Evolutionary conservation across 1,284 basidiomycete species (phyloP).

Genomic region (Pterulicium gracile): DNA sequence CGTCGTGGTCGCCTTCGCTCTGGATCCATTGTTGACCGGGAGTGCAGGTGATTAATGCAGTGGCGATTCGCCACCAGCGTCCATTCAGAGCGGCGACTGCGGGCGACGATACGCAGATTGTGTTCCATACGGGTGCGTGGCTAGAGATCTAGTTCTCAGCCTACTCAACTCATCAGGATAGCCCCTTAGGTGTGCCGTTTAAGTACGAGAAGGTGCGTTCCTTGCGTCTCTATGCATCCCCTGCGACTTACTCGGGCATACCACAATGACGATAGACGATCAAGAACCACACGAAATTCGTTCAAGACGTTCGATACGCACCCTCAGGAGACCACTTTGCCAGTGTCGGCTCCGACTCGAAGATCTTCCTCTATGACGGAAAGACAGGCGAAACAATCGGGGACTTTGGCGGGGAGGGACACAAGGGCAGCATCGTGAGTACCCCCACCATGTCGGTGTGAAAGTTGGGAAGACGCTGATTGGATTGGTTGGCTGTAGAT

Average conservation of each 20-base stretch:
- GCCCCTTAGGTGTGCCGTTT: neutral
- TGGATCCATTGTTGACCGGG: neutral
- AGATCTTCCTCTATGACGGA: conserved; percentile 88
- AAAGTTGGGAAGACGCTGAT: no score
- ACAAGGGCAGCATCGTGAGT: conserved; percentile 72
- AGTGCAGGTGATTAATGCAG: conserved; percentile 71
- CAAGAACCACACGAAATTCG: conserved; percentile 86
- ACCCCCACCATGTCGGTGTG: neutral
- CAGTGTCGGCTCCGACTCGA: conserved; percentile 87
- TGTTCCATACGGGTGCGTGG: conserved; percentile 67
- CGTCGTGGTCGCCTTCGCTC: neutral
- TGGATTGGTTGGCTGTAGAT: conserved; percentile 35
- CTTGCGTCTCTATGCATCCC: neutral
- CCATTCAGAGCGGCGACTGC: conserved; percentile 89
- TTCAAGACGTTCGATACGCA: conserved; percentile 85
- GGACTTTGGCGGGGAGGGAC: conserved; percentile 54
- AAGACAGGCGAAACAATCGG: conserved; percentile 74
- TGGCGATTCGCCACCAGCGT: conserved; percentile 82
- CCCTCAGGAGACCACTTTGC: conserved; percentile 78
- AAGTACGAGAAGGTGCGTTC: neutral
- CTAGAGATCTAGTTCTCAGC: neutral
- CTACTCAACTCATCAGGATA: neutral
- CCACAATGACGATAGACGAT: conserved; percentile 87
- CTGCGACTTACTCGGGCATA: conserved; percentile 46
- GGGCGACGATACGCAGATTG: conserved; percentile 74